Base-by-base conservation (phyloP, 2,329 filamentous ascomycete genomes). In the Claviceps fusiformis region DNA sequence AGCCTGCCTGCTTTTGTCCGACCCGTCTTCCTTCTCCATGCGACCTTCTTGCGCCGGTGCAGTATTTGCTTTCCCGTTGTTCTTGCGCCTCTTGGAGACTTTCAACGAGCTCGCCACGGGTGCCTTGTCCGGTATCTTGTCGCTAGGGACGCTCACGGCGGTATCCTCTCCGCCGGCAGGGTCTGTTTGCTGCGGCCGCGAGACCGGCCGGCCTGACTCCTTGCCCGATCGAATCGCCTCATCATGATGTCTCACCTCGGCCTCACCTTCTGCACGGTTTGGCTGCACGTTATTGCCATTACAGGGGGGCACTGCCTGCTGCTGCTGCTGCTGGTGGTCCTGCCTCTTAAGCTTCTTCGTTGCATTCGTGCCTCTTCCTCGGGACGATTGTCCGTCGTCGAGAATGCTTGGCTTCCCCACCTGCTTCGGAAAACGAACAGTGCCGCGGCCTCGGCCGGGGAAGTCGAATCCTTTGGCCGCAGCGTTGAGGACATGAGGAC, bases 381-480 rank as follows among this genome's bases (percentile, higher is more conserved):
- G 47, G 13, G 15, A 37, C 11, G 39, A 47, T 3, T 9, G 27
- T 43, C 47, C 49, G 9, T 39, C 49, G 35, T 27, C 35, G 35
- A 49, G 24, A 29, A 51, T 17, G 7, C 17, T 33, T n/a, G 29
- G n/a, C 52, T 41, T 48, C 3, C 43, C 15, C 5, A 9, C 29
- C 5, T 31, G 13, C 29, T 27, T 44, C 3, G 35, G 29, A 1
- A 50, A 6, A 19, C 52, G 49, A 13, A 54, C 35, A 6, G 55
- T 54, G 19, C 27, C 55, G 39, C 49, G 49, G n/a, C 52, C 52
- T 43, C 51, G 31, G 35, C 31, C 37, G 29, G 55, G 43, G 50
- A 52, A 54, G 5, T 48, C 43, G 19, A 48, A 56, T 5, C 33
- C 37, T 41, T 9, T 29, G 41, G 27, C 43, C 27, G 47, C 41